These are phyloP conservation scores for Nothophytophthora sp. DNA, from an alignment of 352 stramenopile genomes.

Conservation along the genomic window DNA sequence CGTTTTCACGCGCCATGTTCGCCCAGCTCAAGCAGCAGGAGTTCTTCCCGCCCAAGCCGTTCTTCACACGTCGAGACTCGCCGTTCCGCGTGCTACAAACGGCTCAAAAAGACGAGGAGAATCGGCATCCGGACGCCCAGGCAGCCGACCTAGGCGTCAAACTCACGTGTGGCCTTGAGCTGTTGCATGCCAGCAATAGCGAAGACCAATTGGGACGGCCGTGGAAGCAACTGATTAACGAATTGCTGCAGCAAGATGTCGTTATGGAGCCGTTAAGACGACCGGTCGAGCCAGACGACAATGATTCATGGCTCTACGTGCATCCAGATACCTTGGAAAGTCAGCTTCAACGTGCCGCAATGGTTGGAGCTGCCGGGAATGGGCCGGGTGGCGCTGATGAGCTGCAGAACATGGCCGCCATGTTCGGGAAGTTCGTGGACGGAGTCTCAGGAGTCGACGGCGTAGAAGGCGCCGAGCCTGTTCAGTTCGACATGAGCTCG, in stretches of 20 bases:
- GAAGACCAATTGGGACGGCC: conserved; percentile 43
- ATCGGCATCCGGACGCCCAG: conserved; percentile 19
- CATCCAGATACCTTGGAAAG: conserved; percentile 76
- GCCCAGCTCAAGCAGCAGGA: conserved; percentile 81
- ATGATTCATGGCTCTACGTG: conserved; percentile 81
- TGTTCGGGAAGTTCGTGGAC: conserved; percentile 79
- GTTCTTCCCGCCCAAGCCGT: conserved; percentile 67
- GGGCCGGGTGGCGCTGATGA: conserved; percentile 51
- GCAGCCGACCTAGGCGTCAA: conserved; percentile 74
- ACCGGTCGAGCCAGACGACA: conserved; percentile 42
- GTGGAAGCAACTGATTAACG: conserved; percentile 47
- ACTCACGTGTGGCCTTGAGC: conserved; percentile 72
- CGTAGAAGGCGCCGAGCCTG: conserved; percentile 49
- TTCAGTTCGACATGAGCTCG: conserved; percentile 69
- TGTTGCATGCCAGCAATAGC: conserved; percentile 52
- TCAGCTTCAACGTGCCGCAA: conserved; percentile 42
- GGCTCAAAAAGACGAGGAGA: conserved; percentile 7
- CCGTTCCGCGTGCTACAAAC: conserved; percentile 18
- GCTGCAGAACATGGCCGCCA: conserved; percentile 65
- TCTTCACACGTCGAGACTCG: conserved; percentile 28
- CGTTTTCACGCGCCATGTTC: conserved; percentile 83
- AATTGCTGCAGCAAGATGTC: conserved; percentile 9
- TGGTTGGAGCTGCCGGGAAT: not conserved
- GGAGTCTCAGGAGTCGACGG: conserved; percentile 65
- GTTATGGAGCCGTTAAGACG: conserved; percentile 1